A percentile compares a stretch with the other conserved stretches of the same genome.
Conservation (phyloP, 129 eudicot species). For the Saposhnikovia divaricata region DNA sequence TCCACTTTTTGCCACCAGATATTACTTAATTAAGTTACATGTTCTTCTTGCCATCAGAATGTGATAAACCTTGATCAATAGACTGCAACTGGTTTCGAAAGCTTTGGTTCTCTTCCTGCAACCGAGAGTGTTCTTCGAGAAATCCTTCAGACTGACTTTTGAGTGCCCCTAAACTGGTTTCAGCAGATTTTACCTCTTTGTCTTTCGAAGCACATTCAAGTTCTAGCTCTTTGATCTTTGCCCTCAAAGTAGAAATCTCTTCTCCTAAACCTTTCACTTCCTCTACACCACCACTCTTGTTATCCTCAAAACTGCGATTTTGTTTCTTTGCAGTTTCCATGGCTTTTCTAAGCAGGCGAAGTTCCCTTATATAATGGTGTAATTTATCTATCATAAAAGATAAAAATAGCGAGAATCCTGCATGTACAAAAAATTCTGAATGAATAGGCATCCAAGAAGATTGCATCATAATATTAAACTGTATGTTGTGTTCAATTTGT, state of each 20-base stretch:
- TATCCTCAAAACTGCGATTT: conserved; percentile 46
- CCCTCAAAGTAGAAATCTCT: conserved; percentile 34
- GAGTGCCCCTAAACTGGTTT: conserved; percentile 50
- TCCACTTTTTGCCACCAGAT: neutral
- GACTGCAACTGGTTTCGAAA: conserved; percentile 43
- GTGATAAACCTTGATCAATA: conserved; percentile 25
- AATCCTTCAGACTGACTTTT: conserved; percentile 65
- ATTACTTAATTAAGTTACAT: conserved; percentile 21
- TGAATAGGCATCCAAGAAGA: neutral
- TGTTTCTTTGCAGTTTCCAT: conserved; percentile 65
- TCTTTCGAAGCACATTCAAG: conserved; percentile 36
- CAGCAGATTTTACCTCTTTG: conserved; percentile 53
- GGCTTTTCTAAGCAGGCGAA: conserved; percentile 45
- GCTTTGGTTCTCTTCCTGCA: conserved; percentile 50
- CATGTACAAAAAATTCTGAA: neutral
- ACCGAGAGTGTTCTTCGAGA: conserved; percentile 50
- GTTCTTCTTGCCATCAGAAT: conserved; percentile 59
- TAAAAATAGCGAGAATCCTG: conserved; percentile 60
- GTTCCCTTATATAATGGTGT: conserved; percentile 72
- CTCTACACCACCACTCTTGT: conserved; percentile 42
- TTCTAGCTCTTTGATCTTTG: conserved; percentile 41
- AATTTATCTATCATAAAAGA: conserved; percentile 66
- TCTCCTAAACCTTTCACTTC: conserved; percentile 43
- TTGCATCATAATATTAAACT: neutral
- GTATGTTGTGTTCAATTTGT: neutral